Evolutionary conservation across 2,329 filamentous ascomycete genomes (phyloP).

Genomic region (Cladosporium sp.): DNA sequence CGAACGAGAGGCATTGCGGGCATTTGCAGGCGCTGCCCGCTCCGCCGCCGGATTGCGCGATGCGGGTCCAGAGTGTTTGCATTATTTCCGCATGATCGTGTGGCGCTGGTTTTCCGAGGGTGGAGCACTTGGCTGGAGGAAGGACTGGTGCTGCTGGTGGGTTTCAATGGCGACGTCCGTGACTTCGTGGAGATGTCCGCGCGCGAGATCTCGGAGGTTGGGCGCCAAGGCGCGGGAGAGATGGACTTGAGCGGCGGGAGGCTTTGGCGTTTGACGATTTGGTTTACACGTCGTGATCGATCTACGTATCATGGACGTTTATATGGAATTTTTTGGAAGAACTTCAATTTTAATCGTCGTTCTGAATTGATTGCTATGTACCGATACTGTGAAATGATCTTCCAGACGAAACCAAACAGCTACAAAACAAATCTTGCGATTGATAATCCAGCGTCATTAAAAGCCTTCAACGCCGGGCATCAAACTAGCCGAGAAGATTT

Average conservation of each 20-base stretch:
- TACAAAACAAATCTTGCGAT: neutral
- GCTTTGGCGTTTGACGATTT: too few species aligned
- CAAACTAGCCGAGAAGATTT: too few species aligned
- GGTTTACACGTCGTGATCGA: too few species aligned
- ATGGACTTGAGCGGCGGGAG: neutral
- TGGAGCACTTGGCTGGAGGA: too few species aligned
- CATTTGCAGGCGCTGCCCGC: conserved; percentile 50
- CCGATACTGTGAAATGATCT: too few species aligned
- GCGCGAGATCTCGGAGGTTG: neutral
- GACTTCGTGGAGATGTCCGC: neutral
- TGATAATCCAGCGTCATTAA: neutral
- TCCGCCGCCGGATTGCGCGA: conserved; percentile 50
- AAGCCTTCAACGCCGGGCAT: neutral
- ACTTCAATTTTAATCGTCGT: too few species aligned
- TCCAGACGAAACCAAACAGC: too few species aligned
- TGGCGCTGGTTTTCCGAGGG: neutral
- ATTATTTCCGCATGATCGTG: conserved; percentile 40
- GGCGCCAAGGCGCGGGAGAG: neutral
- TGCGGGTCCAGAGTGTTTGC: conserved; percentile 63
- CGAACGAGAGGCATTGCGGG: conserved; percentile 51
- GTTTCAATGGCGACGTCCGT: neutral
- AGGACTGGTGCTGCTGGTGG: too few species aligned
- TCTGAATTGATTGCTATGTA: too few species aligned
- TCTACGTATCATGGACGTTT: too few species aligned
- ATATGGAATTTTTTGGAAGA: too few species aligned